Percentiles rank a stretch among this genome's conserved stretches.
Evolutionary conservation across 768 basidiomycete species (phyloP).

Genomic region (Chalciporus piperatus): DNA sequence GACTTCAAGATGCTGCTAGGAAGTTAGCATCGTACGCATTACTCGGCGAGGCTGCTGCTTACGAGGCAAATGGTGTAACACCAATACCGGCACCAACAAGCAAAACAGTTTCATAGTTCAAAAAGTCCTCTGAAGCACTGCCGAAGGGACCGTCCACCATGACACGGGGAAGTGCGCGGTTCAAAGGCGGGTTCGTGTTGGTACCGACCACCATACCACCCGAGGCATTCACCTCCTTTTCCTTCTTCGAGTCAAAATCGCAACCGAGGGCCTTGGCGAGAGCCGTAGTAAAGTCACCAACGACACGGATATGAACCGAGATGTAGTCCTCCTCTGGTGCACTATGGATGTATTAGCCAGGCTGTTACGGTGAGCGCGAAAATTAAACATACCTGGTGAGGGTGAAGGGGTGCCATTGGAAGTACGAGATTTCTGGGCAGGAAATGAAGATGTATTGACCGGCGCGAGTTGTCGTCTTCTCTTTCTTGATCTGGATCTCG

Average conservation of each 20-base stretch:
- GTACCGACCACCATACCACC: slow-evolving; percentile 65
- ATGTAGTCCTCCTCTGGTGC: slow-evolving; percentile 96
- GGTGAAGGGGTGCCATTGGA: slow-evolving; percentile 98
- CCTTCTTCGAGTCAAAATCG: slow-evolving; percentile 61
- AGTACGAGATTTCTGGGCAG: slow-evolving; percentile 90
- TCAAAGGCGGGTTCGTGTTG: slow-evolving; percentile 55
- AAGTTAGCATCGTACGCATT: slow-evolving; percentile 1
- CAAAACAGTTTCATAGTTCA: slow-evolving; percentile 85
- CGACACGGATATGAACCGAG: slow-evolving; percentile 88
- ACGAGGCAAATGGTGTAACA: slow-evolving; percentile 95
- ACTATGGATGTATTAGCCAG: slow-evolving; percentile 34
- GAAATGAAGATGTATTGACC: slow-evolving; percentile 93
- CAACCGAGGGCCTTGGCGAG: slow-evolving; percentile 83
- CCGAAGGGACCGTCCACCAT: slow-evolving; percentile 98
- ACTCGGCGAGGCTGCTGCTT: slow-evolving; percentile 31
- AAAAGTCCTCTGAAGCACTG: slow-evolving; percentile 85
- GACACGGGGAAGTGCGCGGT: slow-evolving; percentile 78
- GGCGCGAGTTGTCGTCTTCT: slow-evolving; percentile 76
- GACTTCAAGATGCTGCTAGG: slow-evolving; percentile 73
- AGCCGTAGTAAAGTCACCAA: slow-evolving; percentile 88
- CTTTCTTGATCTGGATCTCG: slow-evolving; percentile 97
- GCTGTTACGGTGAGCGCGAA: neutral
- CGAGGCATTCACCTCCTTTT: slow-evolving; percentile 39
- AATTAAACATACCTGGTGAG: slow-evolving; percentile 59
- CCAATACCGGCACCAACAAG: slow-evolving; percentile 95